A percentile compares a stretch with the other conserved stretches of the same genome.
Evolutionary conservation across 495 filamentous ascomycete genomes (phyloP).

Genomic region (Xylona heveae): DNA sequence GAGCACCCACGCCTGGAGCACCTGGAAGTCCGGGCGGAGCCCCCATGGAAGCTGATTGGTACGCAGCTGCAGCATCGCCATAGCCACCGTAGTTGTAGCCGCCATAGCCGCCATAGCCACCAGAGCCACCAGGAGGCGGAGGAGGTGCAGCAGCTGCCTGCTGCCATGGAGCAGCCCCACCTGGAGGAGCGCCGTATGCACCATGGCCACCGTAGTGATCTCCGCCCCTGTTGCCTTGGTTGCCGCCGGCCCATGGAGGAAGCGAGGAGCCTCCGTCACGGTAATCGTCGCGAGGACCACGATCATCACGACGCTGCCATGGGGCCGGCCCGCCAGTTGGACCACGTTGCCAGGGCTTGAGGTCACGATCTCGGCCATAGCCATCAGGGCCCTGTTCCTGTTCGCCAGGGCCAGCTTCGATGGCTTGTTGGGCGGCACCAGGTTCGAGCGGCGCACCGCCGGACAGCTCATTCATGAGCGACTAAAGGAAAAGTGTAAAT

Average conservation of each 20-base stretch:
- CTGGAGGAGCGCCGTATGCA: constrained; percentile 17
- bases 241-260: constrained; percentile 31
- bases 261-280: constrained; percentile 20
- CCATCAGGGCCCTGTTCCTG: constrained; percentile 19
- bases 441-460: constrained; percentile 43
- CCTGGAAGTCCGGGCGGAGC: constrained; percentile 31
- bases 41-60: constrained; percentile 27
- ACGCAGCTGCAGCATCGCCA: constrained; percentile 7
- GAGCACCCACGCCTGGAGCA: constrained; percentile 24
- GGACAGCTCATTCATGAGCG: constrained; percentile 94
- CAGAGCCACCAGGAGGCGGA: constrained; percentile 23
- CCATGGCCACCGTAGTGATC: constrained; percentile 22
- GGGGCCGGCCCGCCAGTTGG: constrained; percentile 78
- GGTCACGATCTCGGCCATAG: constrained; percentile 30
- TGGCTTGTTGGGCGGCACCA: constrained; percentile 50
- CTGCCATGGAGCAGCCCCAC: constrained; percentile 49
- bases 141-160: constrained; percentile 33
- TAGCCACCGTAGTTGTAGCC: constrained; percentile 26
- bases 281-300: constrained; percentile 27
- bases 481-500: constrained; percentile 29
- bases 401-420: constrained; percentile 64
- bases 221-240: constrained; percentile 25
- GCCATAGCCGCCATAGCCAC: constrained; percentile 20
- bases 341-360: constrained; percentile 81
- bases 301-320: constrained; percentile 32